Base-by-base conservation (phyloP, 2,329 filamentous ascomycete species). In the Penicillium digitatum region DNA sequence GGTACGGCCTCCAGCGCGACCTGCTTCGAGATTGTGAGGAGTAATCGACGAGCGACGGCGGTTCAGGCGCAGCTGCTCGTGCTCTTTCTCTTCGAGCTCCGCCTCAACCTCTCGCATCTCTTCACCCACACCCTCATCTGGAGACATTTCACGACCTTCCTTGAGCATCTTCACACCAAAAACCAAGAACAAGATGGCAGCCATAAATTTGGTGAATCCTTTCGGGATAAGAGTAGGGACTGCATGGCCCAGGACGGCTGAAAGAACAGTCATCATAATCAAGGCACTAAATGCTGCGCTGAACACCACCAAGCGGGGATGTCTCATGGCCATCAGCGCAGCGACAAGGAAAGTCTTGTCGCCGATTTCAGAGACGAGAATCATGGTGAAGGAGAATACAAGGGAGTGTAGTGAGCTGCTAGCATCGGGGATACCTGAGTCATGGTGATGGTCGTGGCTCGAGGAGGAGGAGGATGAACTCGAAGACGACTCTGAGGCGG, bases 301-400 rank as follows among this genome's bases (percentile, higher is more conserved):
- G 76, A 99, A 99, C 58, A 99, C 94, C 12, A 97, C 82, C 61
- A 96, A 79, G 49, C 94, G 87, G 59, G 94, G 88, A 68, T 99
- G 93, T 72, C 96, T 94, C 94, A 99, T 99, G 12, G 94, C 94
- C 94, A 99, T 99, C 18, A 99, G 83, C 8, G 92, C 93, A 7
- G 94, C 94, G 22, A 99, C 90, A 40, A 99, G 82, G 79, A 99
- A 99, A 0, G 94, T 99, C 78, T 99, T 99, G 82, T 99, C 94
- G 60, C 94, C 94, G 66, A 99, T 86, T 73, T 99, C 94, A 44
- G 93, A 96, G 66, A 97, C 88, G 59, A 97, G 79, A 66, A 99
- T 99, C 94, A 97, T 99, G 55, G 92, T 93, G 57, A 96, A 85
- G 16, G 94, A 95, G 31, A 97, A 85, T 12, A 95, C 69, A 68